phyloP scores from a whole-genome alignment of 257 asterid species.

The Jasminum sambac region DNA sequence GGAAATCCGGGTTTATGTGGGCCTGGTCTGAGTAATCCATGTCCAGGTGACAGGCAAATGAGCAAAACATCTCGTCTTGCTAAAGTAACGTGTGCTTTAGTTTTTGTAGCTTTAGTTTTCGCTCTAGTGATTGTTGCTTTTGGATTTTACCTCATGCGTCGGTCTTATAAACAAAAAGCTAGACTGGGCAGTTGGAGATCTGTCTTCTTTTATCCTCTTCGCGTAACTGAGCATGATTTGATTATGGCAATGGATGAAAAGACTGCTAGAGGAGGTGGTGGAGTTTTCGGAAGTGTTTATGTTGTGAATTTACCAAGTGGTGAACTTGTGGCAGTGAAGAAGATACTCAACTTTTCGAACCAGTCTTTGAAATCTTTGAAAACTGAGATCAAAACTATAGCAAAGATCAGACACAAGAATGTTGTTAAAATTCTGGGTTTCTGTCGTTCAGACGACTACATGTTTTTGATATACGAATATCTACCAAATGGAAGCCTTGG shows the following conservation, averaged over 20 bases:
- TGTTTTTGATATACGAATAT: conserved; percentile 72
- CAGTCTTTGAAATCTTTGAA: conserved; percentile 62
- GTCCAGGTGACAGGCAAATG: conserved; percentile 33
- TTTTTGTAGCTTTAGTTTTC: conserved; percentile 45
- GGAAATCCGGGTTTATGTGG: conserved; percentile 84
- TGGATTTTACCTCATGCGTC: conserved; percentile 42
- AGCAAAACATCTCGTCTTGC: conserved; percentile 38
- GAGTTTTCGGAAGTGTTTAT: conserved; percentile 66
- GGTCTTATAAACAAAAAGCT: conserved; percentile 36
- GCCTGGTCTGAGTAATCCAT: conserved; percentile 60
- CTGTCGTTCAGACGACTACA: conserved; percentile 57
- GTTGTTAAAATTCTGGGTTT: conserved; percentile 72
- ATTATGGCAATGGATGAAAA: conserved; percentile 65
- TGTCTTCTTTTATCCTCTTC: conserved; percentile 78
- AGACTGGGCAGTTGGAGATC: conserved; percentile 51
- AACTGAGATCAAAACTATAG: conserved; percentile 66
- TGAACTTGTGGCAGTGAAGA: conserved; percentile 69
- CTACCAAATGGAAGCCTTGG: conserved; percentile 72
- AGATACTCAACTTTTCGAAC: conserved; percentile 41
- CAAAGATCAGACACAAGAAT: conserved; percentile 80
- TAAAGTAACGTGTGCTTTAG: conserved; percentile 44
- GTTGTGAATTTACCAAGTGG: conserved; percentile 71
- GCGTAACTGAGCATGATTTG: conserved; percentile 71
- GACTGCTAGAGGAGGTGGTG: conserved; percentile 51
- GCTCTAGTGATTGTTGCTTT: conserved; percentile 40